Conservation (phyloP, 2,329 filamentous ascomycete genomes). For the Aspergillus udagawae region DNA sequence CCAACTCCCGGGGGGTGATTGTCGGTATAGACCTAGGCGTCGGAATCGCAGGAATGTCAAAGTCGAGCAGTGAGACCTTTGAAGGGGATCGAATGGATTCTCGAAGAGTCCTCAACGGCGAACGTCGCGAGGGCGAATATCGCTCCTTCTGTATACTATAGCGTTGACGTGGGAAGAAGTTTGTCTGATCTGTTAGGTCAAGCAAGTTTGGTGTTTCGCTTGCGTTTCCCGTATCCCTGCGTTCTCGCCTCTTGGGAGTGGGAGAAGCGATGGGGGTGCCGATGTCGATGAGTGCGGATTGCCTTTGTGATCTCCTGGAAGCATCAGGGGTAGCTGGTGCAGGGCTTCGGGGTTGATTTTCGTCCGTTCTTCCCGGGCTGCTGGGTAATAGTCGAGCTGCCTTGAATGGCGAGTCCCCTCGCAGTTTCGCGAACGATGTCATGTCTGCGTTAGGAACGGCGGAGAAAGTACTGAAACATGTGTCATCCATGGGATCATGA, state of each 20-base stretch:
- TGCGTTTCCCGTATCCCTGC: slow-evolving; percentile 39
- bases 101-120: slow-evolving; percentile 40
- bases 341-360: slow-evolving; percentile 13
- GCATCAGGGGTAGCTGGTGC: slow-evolving; percentile 46
- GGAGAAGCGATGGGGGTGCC: slow-evolving; percentile 34
- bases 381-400: slow-evolving; percentile 35
- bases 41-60: slow-evolving; percentile 88
- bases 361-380: slow-evolving; percentile 33
- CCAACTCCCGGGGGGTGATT: slow-evolving; percentile 86
- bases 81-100: slow-evolving; percentile 36
- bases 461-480: slow-evolving; percentile 77
- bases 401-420: slow-evolving; percentile 58
- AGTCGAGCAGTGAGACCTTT: slow-evolving; percentile 73
- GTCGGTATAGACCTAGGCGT: slow-evolving; percentile 88
- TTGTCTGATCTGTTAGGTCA: slow-evolving; percentile 81
- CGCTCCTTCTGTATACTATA: slow-evolving; percentile 36
- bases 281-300: slow-evolving; percentile 29
- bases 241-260: slow-evolving; percentile 49
- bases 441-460: slow-evolving; percentile 72
- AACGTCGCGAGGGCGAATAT: slow-evolving; percentile 39
- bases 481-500: slow-evolving; percentile 39
- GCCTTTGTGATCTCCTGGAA: slow-evolving; percentile 35
- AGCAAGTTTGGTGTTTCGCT: slow-evolving; percentile 71
- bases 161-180: slow-evolving; percentile 51
- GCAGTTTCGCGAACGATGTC: slow-evolving; percentile 74